Conservation (phyloP, 139 green algal genomes). For the Edaphochlamys debaryana region DNA sequence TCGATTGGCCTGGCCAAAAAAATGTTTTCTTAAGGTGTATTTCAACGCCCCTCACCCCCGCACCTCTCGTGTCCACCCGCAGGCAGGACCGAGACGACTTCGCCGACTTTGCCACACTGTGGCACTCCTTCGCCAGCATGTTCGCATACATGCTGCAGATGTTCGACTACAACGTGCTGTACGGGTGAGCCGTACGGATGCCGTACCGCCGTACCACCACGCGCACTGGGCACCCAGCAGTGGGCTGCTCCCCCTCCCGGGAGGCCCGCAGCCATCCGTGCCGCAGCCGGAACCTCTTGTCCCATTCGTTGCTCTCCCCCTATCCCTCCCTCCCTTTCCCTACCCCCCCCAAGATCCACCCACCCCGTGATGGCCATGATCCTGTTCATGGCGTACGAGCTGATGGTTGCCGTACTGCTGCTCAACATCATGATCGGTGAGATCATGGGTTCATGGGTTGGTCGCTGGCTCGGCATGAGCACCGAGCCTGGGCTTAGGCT, state of each 20-base stretch:
- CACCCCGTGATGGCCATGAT: constrained; percentile 66
- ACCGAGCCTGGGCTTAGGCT: no score
- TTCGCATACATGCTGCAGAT: constrained; percentile 57
- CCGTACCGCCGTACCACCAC: not conserved
- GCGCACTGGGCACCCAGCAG: not conserved
- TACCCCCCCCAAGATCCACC: constrained; percentile 36
- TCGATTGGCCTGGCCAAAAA: no score
- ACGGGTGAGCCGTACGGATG: constrained; percentile 39
- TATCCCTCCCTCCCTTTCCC: not conserved
- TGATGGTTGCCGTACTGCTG: constrained; percentile 61
- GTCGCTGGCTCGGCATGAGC: no score
- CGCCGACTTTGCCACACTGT: constrained; percentile 47
- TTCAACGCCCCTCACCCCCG: no score
- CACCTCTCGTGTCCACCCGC: not conserved
- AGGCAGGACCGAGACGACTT: constrained; percentile 40
- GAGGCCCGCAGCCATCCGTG: no score
- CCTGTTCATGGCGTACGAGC: constrained; percentile 65
- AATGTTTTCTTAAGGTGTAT: no score
- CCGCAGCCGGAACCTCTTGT: no score
- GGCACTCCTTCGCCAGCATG: constrained; percentile 54
- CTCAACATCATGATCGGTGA: constrained; percentile 65
- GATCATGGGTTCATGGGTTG: no score
- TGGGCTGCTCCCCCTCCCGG: no score
- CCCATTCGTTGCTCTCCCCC: no score
- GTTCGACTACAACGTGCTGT: constrained; percentile 68